Percentiles rank a stretch among this genome's conserved stretches.
Conservation (phyloP, 257 asterid species). For the Jaltomata sinuosa region DNA sequence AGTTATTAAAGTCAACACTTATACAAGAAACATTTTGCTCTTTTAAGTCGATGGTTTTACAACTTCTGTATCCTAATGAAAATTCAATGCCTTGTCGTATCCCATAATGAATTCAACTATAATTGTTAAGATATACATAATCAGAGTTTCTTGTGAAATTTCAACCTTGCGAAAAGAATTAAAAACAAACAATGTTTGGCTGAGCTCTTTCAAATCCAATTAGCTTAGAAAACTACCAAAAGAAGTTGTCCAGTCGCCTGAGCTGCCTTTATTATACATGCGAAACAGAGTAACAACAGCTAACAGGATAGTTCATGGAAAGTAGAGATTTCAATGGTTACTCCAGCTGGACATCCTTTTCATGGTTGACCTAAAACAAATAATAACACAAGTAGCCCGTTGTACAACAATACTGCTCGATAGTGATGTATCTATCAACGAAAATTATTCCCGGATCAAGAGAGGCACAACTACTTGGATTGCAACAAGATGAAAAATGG, state of each 20-base stretch:
- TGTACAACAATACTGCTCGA: not conserved
- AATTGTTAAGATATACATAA: not conserved
- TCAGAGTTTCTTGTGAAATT: not conserved
- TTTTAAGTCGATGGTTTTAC: not conserved
- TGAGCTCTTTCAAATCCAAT: not conserved
- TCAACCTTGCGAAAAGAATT: not conserved
- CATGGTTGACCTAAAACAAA: not conserved
- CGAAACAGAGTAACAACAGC: not conserved
- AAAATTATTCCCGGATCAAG: not conserved
- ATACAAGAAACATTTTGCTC: not conserved
- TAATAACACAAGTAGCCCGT: not conserved
- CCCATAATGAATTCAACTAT: not conserved
- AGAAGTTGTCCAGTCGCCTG: not conserved
- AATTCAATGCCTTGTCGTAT: not conserved
- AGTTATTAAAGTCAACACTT: no score
- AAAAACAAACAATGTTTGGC: not conserved
- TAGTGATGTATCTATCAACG: not conserved
- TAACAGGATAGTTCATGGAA: not conserved
- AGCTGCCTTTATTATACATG: not conserved
- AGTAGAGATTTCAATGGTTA: not conserved
- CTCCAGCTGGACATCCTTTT: not conserved
- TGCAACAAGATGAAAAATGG: not conserved
- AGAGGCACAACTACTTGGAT: not conserved
- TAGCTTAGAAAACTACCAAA: not conserved
- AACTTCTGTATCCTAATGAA: not conserved